Conservation (phyloP, 2,329 filamentous ascomycete species). For the Myriosclerotinia scirpicola region DNA sequence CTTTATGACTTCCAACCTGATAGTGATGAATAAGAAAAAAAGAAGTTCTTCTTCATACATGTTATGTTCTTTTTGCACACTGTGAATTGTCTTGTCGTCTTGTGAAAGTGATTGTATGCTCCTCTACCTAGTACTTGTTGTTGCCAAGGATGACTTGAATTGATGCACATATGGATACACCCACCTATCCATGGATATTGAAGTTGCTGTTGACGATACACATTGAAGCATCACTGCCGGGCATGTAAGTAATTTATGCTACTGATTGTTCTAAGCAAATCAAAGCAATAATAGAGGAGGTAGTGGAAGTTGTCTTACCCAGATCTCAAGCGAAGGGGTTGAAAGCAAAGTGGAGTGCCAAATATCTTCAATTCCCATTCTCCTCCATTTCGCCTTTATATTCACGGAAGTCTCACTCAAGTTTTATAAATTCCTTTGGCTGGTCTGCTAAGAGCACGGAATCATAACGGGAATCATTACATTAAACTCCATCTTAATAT, state of each 20-base stretch:
- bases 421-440: neutral
- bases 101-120: neutral
- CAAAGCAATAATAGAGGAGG: too few relatives aligned
- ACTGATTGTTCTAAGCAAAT: neutral
- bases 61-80: neutral
- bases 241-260: neutral
- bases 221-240: neutral
- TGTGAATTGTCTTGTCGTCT: neutral
- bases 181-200: too few relatives aligned
- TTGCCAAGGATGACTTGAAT: too few relatives aligned
- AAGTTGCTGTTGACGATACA: neutral
- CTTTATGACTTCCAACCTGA: conserved; percentile 35
- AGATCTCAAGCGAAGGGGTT: neutral
- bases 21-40: conserved; percentile 36
- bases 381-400: neutral
- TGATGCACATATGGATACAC: neutral
- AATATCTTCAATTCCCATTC: neutral
- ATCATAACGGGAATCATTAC: neutral
- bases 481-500: neutral
- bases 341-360: neutral
- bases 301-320: neutral
- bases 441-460: neutral
- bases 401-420: neutral
- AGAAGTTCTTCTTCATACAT: conserved; percentile 36
- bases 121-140: too few relatives aligned